A percentile compares a stretch with the other conserved stretches of the same genome.
phyloP scores from a whole-genome alignment of 345 rosid species.

The Lenwebbia sp. region DNA sequence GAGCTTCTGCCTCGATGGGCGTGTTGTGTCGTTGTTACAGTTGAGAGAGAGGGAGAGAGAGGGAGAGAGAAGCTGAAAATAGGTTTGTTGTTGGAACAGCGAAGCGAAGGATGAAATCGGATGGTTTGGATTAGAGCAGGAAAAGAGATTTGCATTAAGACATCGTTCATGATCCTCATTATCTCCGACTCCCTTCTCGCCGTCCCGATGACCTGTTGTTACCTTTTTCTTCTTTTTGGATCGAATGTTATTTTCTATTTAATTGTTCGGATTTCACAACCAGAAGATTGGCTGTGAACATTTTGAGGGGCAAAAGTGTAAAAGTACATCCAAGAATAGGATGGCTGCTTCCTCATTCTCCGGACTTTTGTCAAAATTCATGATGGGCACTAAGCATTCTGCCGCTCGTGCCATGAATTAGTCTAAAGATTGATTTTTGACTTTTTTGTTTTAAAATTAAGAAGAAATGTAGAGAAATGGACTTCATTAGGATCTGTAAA shows the following conservation, averaged over 20 bases:
- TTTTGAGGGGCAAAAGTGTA: neutral
- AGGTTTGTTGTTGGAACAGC: neutral
- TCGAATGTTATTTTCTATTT: neutral
- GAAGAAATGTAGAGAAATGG: neutral
- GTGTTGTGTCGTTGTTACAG: neutral
- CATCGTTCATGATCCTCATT: neutral
- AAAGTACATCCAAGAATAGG: neutral
- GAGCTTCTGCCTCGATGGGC: neutral
- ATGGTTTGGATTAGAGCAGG: neutral
- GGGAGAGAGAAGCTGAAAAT: neutral
- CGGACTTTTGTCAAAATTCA: neutral
- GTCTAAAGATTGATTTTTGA: neutral
- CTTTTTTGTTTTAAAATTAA: neutral
- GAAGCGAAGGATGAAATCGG: neutral
- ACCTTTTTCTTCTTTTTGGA: too few species aligned
- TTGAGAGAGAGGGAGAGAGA: neutral
- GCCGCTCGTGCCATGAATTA: neutral
- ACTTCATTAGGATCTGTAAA: neutral
- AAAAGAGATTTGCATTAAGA: neutral
- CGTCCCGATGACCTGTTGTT: neutral
- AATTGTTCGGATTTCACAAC: neutral
- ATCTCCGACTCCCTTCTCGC: neutral
- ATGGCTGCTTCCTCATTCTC: neutral
- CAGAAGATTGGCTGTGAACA: neutral
- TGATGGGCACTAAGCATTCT: neutral